A percentile compares a stretch with the other conserved stretches of the same genome.
Evolutionary conservation across 2,329 filamentous ascomycete genomes (phyloP).

Genomic region (Penicillium crustosum): DNA sequence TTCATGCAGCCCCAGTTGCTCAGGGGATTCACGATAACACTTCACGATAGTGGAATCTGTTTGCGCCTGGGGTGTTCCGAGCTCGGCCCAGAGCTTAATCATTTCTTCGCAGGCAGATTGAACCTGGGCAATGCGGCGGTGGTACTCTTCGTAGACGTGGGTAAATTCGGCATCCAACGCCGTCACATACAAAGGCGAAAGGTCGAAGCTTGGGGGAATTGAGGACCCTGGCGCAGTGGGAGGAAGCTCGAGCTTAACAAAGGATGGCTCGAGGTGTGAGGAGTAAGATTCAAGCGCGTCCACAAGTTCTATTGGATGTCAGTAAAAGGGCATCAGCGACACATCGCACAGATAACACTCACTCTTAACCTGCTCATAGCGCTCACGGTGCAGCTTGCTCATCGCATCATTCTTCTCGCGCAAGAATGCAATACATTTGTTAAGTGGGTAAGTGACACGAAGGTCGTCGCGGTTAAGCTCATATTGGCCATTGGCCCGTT

Average conservation of each 20-base stretch:
- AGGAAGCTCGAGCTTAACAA: conserved; percentile 80
- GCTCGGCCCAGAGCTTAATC: conserved; percentile 91
- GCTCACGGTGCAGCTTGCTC: conserved; percentile 79
- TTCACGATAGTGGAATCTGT: conserved; percentile 86
- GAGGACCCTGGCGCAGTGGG: conserved; percentile 75
- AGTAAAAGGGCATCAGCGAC: conserved; percentile 17
- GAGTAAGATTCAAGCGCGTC: conserved; percentile 94
- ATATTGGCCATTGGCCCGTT: conserved; percentile 63
- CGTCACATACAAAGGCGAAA: conserved; percentile 86
- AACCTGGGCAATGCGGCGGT: conserved; percentile 73
- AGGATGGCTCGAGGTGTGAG: conserved; percentile 86
- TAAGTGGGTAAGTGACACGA: conserved; percentile 78
- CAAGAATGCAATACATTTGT: conserved; percentile 72
- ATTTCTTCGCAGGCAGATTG: conserved; percentile 76
- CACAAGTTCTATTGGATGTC: conserved; percentile 69
- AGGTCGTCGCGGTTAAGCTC: conserved; percentile 66
- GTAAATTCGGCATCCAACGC: conserved; percentile 88
- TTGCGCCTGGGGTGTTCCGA: conserved; percentile 90
- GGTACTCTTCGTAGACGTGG: conserved; percentile 95
- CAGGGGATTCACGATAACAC: conserved; percentile 83
- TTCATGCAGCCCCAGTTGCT: conserved; percentile 89
- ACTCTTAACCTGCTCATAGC: conserved; percentile 96
- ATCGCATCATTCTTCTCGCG: conserved; percentile 85
- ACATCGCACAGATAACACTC: conserved; percentile 36
- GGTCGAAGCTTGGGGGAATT: conserved; percentile 79